Base-by-base conservation (phyloP, 2,329 filamentous ascomycete genomes). In the Cladophialophora bantiana region DNA sequence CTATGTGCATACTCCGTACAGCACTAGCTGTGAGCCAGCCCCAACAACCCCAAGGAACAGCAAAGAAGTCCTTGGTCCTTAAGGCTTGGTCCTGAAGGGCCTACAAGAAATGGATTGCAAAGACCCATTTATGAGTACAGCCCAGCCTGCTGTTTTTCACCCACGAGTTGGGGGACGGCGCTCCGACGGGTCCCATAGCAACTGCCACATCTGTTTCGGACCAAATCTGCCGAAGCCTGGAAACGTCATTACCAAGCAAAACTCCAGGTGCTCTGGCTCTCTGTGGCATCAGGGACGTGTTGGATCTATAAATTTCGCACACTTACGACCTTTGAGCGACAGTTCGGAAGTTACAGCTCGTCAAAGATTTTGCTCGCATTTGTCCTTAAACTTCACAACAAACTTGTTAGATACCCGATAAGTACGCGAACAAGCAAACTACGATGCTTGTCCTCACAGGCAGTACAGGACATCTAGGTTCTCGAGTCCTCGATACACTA, bases 381-480 rank as follows among this genome's bases (percentile, higher is more conserved):
- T 12, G 18, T 50, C 26, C 10, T 26, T 26, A 26, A 50, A 50
- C n/a, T 50, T 5, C 6, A 50, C 45, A 18, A 50, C 26, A 50
- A 50, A 20, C 45, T 50, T 18, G 10, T 50, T 50, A 20, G 45
- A 7, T 50, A 4, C 10, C 10, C 15, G 40, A 6, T 26, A 26
- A 26, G 7, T 7, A 5, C 40, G 40, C 40, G 40, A 18, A 7
- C 18, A 45, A 26, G 20, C 36, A 45, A 10, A 48, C 6, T 32
- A 61, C 50, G 20, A 67, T 67, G 61, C 48, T 71, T n/a, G 60
- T 71, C n/a, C 66, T 71, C 12, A 72, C 71, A 31, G 69, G 71
- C 35, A 71, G 66, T 18, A 70, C 63, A 26, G 71, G 71, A 9
- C 58, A 69, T 50, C 66, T 72, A 5, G 71, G 71, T 4, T 72